Percentiles rank a stretch among this genome's conserved stretches.
Conservation (phyloP, 140 eudicot species). For the Erigeron philadelphicus region DNA sequence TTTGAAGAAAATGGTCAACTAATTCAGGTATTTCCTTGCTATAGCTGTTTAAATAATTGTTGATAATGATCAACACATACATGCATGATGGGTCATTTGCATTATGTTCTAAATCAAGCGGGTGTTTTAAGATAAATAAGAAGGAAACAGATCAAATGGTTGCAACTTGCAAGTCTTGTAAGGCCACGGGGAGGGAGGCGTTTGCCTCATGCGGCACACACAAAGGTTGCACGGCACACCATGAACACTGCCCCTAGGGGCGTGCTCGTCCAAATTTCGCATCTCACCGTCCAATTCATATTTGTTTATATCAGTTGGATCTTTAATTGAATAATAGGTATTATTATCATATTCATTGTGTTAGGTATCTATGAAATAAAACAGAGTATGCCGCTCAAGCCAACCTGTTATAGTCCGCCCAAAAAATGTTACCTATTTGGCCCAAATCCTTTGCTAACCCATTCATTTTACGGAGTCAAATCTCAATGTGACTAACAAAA, state of each 20-base stretch:
- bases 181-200: too few relatives aligned
- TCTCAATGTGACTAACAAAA: not conserved
- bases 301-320: not conserved
- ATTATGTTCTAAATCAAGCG: not conserved
- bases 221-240: too few relatives aligned
- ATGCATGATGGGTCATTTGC: not conserved
- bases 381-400: not conserved
- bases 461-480: not conserved
- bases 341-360: not conserved
- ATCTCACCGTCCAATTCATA: too few relatives aligned
- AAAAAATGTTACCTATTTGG: not conserved
- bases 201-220: too few relatives aligned
- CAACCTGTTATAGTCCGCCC: not conserved
- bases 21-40: constrained; percentile 50
- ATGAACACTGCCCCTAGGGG: too few relatives aligned
- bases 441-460: not conserved
- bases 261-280: too few relatives aligned
- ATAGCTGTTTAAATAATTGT: not conserved
- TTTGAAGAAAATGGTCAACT: constrained; percentile 61
- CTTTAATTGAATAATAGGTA: not conserved
- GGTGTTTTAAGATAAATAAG: not conserved
- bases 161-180: too few relatives aligned
- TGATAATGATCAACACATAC: not conserved
- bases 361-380: not conserved
- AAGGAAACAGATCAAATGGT: not conserved